A percentile compares a stretch with the other conserved stretches of the same genome.
Conservation (phyloP, 1,284 basidiomycete species). For the Cystobasidiaceae sp. region DNA sequence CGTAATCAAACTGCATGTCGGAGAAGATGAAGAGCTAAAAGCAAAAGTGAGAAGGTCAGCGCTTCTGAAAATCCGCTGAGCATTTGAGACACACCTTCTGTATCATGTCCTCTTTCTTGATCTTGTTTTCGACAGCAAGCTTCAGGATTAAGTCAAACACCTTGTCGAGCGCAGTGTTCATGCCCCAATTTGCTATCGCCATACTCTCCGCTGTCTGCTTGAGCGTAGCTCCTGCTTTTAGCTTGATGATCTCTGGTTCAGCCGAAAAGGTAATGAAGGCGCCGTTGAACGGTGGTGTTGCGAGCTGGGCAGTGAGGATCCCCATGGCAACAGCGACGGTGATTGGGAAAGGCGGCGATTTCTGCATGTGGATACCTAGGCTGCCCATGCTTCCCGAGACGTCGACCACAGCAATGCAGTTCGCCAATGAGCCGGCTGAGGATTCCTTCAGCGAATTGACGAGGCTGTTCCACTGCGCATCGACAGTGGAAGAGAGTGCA, state of each 20-base stretch:
- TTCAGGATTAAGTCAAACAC: constrained; percentile 60
- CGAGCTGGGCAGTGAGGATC: constrained; percentile 59
- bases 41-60: constrained; percentile 23
- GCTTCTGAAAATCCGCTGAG: constrained; percentile 17
- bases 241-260: constrained; percentile 52
- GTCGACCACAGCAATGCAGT: constrained; percentile 62
- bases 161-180: constrained; percentile 59
- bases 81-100: constrained; percentile 45
- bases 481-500: constrained; percentile 35
- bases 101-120: constrained; percentile 65
- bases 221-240: constrained; percentile 51
- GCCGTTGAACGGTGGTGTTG: constrained; percentile 59
- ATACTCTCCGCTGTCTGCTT: constrained; percentile 50
- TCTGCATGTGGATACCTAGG: neutral
- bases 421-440: constrained; percentile 55
- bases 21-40: constrained; percentile 62
- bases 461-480: constrained; percentile 63
- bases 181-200: constrained; percentile 51
- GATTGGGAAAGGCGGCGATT: constrained; percentile 51
- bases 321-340: constrained; percentile 60
- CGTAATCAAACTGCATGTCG: constrained; percentile 67
- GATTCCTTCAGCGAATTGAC: constrained; percentile 53
- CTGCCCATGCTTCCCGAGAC: constrained; percentile 66
- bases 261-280: constrained; percentile 64
- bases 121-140: constrained; percentile 54